phyloP scores from a whole-genome alignment of 768 basidiomycete genomes.

The Pleurotus eryngii region DNA sequence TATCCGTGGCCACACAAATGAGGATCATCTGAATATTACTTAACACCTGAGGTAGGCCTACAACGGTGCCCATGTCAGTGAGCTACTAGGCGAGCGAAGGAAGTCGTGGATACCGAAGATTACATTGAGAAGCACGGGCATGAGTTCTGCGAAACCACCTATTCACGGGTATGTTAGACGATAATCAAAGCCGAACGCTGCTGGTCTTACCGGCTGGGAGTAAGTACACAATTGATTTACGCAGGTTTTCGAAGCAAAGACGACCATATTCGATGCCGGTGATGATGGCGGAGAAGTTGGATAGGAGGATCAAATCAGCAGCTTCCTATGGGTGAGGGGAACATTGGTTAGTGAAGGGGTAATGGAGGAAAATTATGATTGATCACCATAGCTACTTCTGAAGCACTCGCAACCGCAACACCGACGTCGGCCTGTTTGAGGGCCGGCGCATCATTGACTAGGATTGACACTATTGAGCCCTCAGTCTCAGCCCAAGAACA shows the following conservation, averaged over 20 bases:
- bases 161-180: background rate
- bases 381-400: conserved; percentile 40
- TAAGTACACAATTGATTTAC: conserved; percentile 51
- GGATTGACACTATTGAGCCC: too few species aligned
- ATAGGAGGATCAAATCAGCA: conserved; percentile 60
- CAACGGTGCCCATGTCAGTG: too few species aligned
- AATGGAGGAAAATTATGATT: background rate
- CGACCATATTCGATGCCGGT: conserved; percentile 65
- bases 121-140: conserved; percentile 55
- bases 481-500: too few species aligned
- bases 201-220: conserved; percentile 37
- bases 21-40: conserved; percentile 41
- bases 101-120: conserved; percentile 18
- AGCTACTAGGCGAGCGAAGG: background rate
- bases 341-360: background rate
- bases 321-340: conserved; percentile 34
- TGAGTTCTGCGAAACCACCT: conserved; percentile 48
- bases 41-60: conserved; percentile 28
- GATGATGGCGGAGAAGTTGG: conserved; percentile 65
- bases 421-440: conserved; percentile 61
- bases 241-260: conserved; percentile 61
- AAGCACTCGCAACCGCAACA: conserved; percentile 54
- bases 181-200: background rate
- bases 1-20: conserved; percentile 58
- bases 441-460: conserved; percentile 56